Conservation (phyloP, 306 rosid species). For the Castanea sativa region DNA sequence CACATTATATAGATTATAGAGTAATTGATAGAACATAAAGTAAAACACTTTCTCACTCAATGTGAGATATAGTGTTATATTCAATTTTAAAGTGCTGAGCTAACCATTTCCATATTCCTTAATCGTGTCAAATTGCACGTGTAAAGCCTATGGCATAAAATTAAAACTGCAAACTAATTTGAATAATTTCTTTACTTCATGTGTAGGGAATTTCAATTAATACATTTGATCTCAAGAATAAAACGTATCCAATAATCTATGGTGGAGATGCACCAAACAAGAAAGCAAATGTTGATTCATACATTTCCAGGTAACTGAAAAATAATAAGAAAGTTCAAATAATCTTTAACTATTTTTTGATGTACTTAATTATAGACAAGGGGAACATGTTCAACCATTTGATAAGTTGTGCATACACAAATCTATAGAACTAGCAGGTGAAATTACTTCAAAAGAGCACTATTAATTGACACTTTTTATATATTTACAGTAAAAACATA, state of each 20-base stretch:
- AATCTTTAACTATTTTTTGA: no score
- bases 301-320: slow-evolving; percentile 34
- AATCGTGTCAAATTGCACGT: neutral
- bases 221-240: slow-evolving; percentile 29
- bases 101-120: neutral
- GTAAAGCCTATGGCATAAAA: no score
- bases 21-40: no score
- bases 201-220: slow-evolving; percentile 50
- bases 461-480: neutral
- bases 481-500: no score
- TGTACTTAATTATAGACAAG: no score
- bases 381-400: no score
- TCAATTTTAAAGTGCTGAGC: neutral
- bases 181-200: neutral
- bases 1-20: no score
- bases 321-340: no score
- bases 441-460: neutral
- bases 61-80: no score
- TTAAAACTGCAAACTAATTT: no score
- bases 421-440: neutral
- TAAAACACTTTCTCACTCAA: no score
- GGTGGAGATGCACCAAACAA: slow-evolving; percentile 45
- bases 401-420: no score
- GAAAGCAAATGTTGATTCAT: neutral
- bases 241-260: slow-evolving; percentile 34